Conservation (phyloP, 139 green algal species). For the Axilococcus clingmanii region DNA sequence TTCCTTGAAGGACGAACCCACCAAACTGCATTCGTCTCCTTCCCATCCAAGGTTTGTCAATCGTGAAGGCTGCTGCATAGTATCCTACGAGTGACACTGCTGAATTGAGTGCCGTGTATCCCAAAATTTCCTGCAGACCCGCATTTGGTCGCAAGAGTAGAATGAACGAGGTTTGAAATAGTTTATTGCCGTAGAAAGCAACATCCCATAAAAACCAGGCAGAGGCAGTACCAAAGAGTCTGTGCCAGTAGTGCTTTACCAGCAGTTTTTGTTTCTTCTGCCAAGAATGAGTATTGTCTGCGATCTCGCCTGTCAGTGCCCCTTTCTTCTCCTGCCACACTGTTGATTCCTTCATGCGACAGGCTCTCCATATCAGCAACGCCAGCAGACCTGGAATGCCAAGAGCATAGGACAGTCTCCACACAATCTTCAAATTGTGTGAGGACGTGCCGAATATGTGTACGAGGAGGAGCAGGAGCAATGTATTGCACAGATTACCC, state of each 20-base stretch:
- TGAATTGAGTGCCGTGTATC: constrained; percentile 65
- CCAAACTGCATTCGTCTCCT: constrained; percentile 38
- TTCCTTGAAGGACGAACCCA: constrained; percentile 41
- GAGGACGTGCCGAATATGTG: not conserved
- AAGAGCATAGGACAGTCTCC: constrained; percentile 32
- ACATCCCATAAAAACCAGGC: constrained; percentile 43
- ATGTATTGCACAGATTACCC: constrained; percentile 22
- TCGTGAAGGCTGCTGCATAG: constrained; percentile 43
- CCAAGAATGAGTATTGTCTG: constrained; percentile 4
- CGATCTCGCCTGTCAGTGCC: constrained; percentile 21
- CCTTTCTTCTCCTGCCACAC: constrained; percentile 31
- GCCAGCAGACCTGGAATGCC: constrained; percentile 23
- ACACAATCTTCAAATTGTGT: constrained; percentile 5
- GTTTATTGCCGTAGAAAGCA: constrained; percentile 69
- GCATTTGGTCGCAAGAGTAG: constrained; percentile 22
- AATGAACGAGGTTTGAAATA: constrained; percentile 55
- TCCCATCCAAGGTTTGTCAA: constrained; percentile 51
- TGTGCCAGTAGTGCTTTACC: constrained; percentile 19
- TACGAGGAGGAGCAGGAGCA: constrained; percentile 6
- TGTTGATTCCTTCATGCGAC: constrained; percentile 28
- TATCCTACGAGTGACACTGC: constrained; percentile 50
- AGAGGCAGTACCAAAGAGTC: constrained; percentile 20
- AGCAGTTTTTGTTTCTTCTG: constrained; percentile 9
- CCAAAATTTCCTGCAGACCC: constrained; percentile 30
- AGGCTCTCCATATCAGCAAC: constrained; percentile 30